Conservation (phyloP, 805 yeast genomes). For the Candida nanaspora region DNA sequence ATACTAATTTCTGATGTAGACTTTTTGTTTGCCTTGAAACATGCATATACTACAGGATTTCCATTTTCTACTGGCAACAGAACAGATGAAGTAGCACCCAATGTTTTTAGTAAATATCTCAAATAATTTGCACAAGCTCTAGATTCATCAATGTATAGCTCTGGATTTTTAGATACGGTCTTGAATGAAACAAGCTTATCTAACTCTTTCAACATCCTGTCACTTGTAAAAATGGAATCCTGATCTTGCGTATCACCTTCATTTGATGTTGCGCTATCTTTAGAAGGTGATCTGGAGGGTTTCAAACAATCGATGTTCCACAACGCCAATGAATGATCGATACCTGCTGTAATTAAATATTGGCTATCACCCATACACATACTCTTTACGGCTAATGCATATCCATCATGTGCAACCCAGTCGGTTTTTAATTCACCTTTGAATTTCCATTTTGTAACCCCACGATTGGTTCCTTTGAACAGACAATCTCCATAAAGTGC, state of each 20-base stretch:
- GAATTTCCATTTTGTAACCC: slow-evolving; percentile 46
- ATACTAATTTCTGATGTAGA: slow-evolving; percentile 1
- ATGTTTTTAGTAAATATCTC: slow-evolving; percentile 47
- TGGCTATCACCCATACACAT: slow-evolving; percentile 33
- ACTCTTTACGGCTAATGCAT: slow-evolving; percentile 49
- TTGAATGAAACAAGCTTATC: slow-evolving; percentile 56
- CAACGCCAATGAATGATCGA: slow-evolving; percentile 57
- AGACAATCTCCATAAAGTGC: slow-evolving; percentile 50
- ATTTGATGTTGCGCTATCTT: background rate
- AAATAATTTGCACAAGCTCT: slow-evolving; percentile 81
- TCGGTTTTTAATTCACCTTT: slow-evolving; percentile 34
- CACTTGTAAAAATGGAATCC: too few species aligned
- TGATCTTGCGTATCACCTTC: background rate
- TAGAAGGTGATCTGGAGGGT: too few species aligned
- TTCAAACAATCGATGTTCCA: slow-evolving; percentile 51
- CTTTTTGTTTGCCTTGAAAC: slow-evolving; percentile 43
- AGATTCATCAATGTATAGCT: slow-evolving; percentile 65
- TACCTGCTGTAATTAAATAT: slow-evolving; percentile 61
- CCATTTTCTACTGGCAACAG: slow-evolving; percentile 69
- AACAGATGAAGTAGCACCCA: slow-evolving; percentile 65
- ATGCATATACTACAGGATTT: slow-evolving; percentile 80
- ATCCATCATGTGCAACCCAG: slow-evolving; percentile 48
- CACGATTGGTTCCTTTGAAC: slow-evolving; percentile 51
- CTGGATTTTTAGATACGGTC: slow-evolving; percentile 73
- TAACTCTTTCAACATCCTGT: slow-evolving; percentile 57